A percentile compares a stretch with the other conserved stretches of the same genome.
Conservation (phyloP, 2,329 filamentous ascomycete species). For the Penicillium janthinellum region DNA sequence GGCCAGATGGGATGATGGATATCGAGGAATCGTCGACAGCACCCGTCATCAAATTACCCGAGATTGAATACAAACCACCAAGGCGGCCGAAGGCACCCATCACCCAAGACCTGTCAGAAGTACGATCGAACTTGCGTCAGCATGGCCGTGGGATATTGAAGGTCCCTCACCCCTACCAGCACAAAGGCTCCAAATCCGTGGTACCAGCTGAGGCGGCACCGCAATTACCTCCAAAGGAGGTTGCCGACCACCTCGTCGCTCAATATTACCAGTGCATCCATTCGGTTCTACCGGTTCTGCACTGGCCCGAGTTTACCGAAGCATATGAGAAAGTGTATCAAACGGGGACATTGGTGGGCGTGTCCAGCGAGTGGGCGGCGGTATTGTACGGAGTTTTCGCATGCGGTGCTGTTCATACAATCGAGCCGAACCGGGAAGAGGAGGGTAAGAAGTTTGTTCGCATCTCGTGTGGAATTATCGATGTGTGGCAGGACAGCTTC, state of each 20-base stretch:
- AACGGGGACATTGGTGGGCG: constrained; percentile 60
- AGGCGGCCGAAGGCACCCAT: constrained; percentile 63
- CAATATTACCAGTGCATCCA: constrained; percentile 79
- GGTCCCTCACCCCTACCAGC: constrained; percentile 69
- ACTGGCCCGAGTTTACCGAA: constrained; percentile 81
- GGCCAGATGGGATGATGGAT: constrained; percentile 51
- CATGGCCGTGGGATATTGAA: constrained; percentile 80
- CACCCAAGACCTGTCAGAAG: constrained; percentile 69
- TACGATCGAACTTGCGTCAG: constrained; percentile 70
- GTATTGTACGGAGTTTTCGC: constrained; percentile 83
- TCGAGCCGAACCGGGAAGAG: constrained; percentile 58
- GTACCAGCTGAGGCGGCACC: constrained; percentile 61
- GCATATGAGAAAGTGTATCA: constrained; percentile 78
- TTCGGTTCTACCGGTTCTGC: constrained; percentile 77
- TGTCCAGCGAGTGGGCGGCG: constrained; percentile 71
- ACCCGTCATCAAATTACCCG: constrained; percentile 60
- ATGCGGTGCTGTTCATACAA: constrained; percentile 74
- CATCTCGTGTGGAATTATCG: constrained; percentile 67
- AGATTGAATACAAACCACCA: constrained; percentile 66
- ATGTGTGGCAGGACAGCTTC: constrained; percentile 80
- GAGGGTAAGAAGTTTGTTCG: constrained; percentile 71
- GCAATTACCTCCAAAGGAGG: constrained; percentile 68
- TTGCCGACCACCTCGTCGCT: constrained; percentile 71
- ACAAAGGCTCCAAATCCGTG: constrained; percentile 50
- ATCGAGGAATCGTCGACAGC: constrained; percentile 46